phyloP scores from a whole-genome alignment of 1,284 basidiomycete genomes.

The Kalmanozyma brasiliensis region DNA sequence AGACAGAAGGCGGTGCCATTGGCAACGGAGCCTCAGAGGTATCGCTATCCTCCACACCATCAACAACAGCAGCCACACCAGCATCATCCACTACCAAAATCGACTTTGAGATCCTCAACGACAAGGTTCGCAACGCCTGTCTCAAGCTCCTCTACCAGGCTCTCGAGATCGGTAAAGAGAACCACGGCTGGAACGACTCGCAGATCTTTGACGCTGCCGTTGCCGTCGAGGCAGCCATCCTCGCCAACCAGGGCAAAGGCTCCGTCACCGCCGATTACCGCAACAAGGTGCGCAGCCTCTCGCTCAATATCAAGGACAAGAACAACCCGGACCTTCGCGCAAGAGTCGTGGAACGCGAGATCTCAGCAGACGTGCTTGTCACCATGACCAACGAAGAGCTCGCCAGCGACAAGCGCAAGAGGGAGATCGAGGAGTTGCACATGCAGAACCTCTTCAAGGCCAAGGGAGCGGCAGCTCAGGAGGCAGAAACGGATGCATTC shows the following conservation, averaged over 20 bases:
- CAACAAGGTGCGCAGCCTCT: conserved; percentile 87
- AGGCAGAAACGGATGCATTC: conserved; percentile 97
- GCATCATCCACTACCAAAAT: conserved; percentile 43
- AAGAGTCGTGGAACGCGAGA: conserved; percentile 83
- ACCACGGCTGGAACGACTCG: conserved; percentile 40
- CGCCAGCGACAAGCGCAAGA: conserved; percentile 89
- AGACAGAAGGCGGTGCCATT: conserved; percentile 14
- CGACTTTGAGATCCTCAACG: conserved; percentile 68
- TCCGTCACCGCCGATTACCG: conserved; percentile 72
- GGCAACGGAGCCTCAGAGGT: conserved; percentile 18
- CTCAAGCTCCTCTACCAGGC: conserved; percentile 90
- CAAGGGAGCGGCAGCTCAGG: conserved; percentile 82
- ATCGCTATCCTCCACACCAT: conserved; percentile 30
- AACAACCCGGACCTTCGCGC: conserved; percentile 87
- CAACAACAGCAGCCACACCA: conserved; percentile 21
- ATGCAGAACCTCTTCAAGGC: conserved; percentile 85
- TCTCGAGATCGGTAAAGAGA: conserved; percentile 71
- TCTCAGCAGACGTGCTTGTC: conserved; percentile 77
- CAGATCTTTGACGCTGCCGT: conserved; percentile 69
- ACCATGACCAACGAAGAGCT: conserved; percentile 90
- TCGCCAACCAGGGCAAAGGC: conserved; percentile 55
- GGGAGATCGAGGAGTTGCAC: conserved; percentile 77
- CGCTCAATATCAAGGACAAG: conserved; percentile 93
- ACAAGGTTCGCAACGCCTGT: conserved; percentile 84
- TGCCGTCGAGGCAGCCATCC: conserved; percentile 69